These are phyloP conservation scores for Saturnispora quitensis DNA, from an alignment of 805 yeast genomes.

Conservation along the genomic window DNA sequence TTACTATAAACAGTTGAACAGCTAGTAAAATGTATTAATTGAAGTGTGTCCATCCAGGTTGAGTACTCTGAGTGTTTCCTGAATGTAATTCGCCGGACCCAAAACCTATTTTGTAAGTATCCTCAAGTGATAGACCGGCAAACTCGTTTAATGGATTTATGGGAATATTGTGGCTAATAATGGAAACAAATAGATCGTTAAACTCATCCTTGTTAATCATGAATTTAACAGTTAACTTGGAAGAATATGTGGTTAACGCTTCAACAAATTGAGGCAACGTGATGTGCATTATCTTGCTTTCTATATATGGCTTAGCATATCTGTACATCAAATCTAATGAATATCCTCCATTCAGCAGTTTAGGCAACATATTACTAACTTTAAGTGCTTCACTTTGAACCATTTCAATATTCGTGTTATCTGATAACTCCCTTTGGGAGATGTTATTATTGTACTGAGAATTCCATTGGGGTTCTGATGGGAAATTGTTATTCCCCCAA, in stretches of 20 bases:
- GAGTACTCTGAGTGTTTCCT: not conserved
- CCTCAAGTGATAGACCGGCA: not conserved
- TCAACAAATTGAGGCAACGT: conserved; percentile 16
- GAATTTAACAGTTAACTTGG: conserved; percentile 27
- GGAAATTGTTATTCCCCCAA: not conserved
- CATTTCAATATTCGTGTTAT: not conserved
- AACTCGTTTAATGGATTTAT: not conserved
- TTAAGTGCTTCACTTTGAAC: conserved; percentile 35
- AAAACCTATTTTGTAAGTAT: not conserved
- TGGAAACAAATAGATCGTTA: conserved; percentile 28
- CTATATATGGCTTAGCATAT: conserved; percentile 29
- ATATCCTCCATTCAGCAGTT: conserved; percentile 11
- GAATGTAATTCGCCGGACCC: not conserved
- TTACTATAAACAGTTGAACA: not conserved
- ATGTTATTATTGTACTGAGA: not conserved
- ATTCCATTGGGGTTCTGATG: not conserved
- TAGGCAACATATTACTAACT: conserved; percentile 31
- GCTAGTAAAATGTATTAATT: not conserved
- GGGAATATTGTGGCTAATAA: not conserved
- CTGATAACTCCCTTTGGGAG: not conserved
- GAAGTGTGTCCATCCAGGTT: not conserved
- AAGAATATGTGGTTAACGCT: conserved; percentile 28
- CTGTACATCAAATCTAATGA: conserved; percentile 21
- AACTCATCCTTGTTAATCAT: conserved; percentile 40
- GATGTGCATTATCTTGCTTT: conserved; percentile 30